These are phyloP conservation scores for Phytophthora vignae DNA, from an alignment of 352 stramenopile genomes.

Conservation along the genomic window DNA sequence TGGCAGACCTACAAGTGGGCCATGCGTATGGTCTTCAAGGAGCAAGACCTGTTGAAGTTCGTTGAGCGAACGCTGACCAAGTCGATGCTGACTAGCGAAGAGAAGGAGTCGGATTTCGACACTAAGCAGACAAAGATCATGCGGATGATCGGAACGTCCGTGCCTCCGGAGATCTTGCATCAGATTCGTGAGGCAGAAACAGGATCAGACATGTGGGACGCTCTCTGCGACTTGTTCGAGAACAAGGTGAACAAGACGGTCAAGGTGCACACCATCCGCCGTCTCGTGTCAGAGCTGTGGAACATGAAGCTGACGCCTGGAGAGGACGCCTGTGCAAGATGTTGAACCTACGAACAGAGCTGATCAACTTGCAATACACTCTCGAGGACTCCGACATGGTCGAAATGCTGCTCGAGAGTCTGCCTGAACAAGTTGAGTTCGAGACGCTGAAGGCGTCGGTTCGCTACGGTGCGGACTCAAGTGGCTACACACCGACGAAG, in stretches of 20 bases:
- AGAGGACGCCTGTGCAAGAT: not conserved
- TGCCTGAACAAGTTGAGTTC: not conserved
- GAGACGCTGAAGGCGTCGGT: not conserved
- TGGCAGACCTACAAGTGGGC: too few relatives aligned
- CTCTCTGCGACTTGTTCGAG: not conserved
- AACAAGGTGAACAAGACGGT: not conserved
- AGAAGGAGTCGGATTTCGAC: not conserved
- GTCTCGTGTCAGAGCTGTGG: not conserved
- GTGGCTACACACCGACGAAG: too few relatives aligned
- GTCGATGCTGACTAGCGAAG: too few relatives aligned
- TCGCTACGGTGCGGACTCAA: too few relatives aligned
- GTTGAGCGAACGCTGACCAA: too few relatives aligned
- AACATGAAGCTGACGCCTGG: not conserved
- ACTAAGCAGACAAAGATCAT: constrained; percentile 3
- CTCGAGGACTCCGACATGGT: not conserved
- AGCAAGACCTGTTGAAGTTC: too few relatives aligned
- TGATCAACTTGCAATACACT: not conserved
- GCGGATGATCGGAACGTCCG: constrained; percentile 3
- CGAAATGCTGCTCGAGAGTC: not conserved
- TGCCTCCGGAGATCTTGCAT: constrained; percentile 7
- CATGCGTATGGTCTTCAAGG: too few relatives aligned
- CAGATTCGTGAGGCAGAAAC: constrained; percentile 1
- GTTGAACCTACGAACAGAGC: not conserved
- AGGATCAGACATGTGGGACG: not conserved
- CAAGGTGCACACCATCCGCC: not conserved